These are phyloP conservation scores for Cryptosporidium sp. DNA, from an alignment of 169 alveolate genomes.

Conservation along the genomic window DNA sequence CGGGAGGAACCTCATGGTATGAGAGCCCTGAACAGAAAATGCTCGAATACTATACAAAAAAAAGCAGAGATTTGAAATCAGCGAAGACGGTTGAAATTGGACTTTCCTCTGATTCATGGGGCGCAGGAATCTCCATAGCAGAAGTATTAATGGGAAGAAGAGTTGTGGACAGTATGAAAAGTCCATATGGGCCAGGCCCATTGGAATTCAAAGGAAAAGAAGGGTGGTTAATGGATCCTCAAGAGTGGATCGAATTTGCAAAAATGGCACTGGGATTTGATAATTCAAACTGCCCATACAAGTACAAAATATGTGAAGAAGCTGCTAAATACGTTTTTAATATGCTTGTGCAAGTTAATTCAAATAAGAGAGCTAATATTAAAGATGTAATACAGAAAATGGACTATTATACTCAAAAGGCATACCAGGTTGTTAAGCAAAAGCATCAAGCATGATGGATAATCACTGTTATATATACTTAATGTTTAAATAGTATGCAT, in stretches of 20 bases:
- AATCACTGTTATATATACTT: not conserved
- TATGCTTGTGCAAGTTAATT: slow-evolving; percentile 73
- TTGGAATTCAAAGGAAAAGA: slow-evolving; percentile 83
- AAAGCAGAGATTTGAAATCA: slow-evolving; percentile 80
- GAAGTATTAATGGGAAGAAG: slow-evolving; percentile 86
- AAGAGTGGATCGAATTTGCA: slow-evolving; percentile 71
- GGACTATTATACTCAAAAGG: slow-evolving; percentile 71
- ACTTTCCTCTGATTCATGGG: slow-evolving; percentile 88
- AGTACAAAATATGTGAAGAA: slow-evolving; percentile 64
- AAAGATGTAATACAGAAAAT: slow-evolving; percentile 53
- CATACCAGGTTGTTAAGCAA: slow-evolving; percentile 52
- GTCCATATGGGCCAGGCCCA: slow-evolving; percentile 86
- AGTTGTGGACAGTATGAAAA: slow-evolving; percentile 84
- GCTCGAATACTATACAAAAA: slow-evolving; percentile 86
- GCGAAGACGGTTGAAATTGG: slow-evolving; percentile 84
- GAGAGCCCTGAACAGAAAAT: slow-evolving; percentile 89
- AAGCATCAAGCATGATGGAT: slow-evolving; percentile 10
- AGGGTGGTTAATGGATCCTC: slow-evolving; percentile 73
- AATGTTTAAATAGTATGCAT: not conserved
- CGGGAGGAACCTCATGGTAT: slow-evolving; percentile 91
- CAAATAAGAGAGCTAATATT: slow-evolving; percentile 59
- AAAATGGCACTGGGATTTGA: slow-evolving; percentile 72
- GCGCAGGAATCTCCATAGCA: slow-evolving; percentile 87
- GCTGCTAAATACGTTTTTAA: slow-evolving; percentile 61
- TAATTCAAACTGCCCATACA: slow-evolving; percentile 35